Conservation (phyloP, 768 basidiomycete species). For the Gelatoporia subvermispora region DNA sequence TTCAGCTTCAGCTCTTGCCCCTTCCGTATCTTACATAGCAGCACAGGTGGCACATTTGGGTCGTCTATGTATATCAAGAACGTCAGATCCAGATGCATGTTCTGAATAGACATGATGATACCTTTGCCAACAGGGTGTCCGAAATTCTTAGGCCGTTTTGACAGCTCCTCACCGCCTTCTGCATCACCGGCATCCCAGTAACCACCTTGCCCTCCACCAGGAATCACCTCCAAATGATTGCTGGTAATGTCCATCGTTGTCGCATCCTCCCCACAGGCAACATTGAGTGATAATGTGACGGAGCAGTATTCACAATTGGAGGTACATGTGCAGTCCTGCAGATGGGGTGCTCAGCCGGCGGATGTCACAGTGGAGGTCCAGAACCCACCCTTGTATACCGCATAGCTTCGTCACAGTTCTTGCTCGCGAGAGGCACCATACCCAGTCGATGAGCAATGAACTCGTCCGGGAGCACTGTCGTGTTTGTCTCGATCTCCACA, state of each 20-base stretch:
- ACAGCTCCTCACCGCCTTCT: constrained; percentile 62
- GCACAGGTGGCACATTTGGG: constrained; percentile 56
- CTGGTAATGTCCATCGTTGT: constrained; percentile 85
- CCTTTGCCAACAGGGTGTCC: constrained; percentile 85
- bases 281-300: constrained; percentile 74
- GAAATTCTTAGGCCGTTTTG: constrained; percentile 70
- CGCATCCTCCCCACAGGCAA: constrained; percentile 60
- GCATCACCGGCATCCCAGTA: constrained; percentile 28
- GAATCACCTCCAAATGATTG: constrained; percentile 67
- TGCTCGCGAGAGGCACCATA: constrained; percentile 85
- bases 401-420: constrained; percentile 86
- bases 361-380: background rate
- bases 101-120: constrained; percentile 28
- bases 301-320: constrained; percentile 84
- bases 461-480: constrained; percentile 92
- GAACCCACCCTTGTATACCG: constrained; percentile 63
- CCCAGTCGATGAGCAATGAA: constrained; percentile 96
- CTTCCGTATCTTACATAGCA: constrained; percentile 89
- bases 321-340: constrained; percentile 87
- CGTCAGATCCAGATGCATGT: too few species aligned
- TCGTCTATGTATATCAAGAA: constrained; percentile 44
- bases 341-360: background rate
- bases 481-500: constrained; percentile 89
- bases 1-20: constrained; percentile 85
- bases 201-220: constrained; percentile 18